These are phyloP conservation scores for Phytophthora vignae DNA, from an alignment of 352 stramenopile genomes.

Conservation along the genomic window DNA sequence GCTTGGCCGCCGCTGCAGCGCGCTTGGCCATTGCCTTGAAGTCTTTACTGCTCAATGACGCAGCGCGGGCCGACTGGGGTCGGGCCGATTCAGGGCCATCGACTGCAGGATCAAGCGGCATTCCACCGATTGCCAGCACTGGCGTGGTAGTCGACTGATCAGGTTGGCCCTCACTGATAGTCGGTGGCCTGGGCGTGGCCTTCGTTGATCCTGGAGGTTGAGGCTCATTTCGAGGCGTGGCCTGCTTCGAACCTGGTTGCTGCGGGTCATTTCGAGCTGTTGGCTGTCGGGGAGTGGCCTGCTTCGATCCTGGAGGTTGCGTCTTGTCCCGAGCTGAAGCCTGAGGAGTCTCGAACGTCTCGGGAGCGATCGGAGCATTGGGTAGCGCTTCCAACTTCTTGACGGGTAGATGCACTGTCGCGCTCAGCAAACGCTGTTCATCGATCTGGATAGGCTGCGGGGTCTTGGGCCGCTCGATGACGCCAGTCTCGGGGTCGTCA, in stretches of 20 bases:
- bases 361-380: conserved; percentile 26
- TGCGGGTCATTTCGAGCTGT: conserved; percentile 20
- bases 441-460: conserved; percentile 52
- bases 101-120: not conserved
- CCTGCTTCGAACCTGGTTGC: conserved; percentile 26
- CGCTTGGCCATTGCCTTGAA: conserved; percentile 65
- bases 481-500: conserved; percentile 68
- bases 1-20: conserved; percentile 44
- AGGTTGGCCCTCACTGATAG: conserved; percentile 2
- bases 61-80: conserved; percentile 11
- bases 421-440: conserved; percentile 31
- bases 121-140: conserved; percentile 16
- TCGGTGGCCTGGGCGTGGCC: conserved; percentile 13
- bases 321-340: conserved; percentile 4
- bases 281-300: conserved; percentile 17
- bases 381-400: conserved; percentile 32
- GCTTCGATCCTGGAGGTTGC: conserved; percentile 15
- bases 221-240: conserved; percentile 20
- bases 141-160: conserved; percentile 2
- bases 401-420: conserved; percentile 23
- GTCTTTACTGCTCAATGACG: conserved; percentile 55
- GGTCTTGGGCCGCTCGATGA: conserved; percentile 73
- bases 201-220: conserved; percentile 18
- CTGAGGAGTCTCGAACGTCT: conserved; percentile 18
- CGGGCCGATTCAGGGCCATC: not conserved